Conservation (phyloP, 495 filamentous ascomycete species). For the Daldinia grandis region DNA sequence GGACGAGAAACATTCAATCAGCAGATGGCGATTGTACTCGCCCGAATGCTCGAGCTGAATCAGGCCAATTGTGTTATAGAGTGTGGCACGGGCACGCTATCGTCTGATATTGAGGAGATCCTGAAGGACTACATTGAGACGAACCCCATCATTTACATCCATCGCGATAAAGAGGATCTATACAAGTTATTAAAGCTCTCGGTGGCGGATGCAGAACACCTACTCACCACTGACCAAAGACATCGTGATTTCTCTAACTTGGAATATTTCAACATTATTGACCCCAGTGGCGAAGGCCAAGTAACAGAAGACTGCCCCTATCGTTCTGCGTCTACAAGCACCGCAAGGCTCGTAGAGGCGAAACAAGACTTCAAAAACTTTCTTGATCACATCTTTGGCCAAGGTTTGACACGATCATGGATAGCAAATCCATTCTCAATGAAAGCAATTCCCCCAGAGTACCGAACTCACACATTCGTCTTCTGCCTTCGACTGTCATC, state of each 20-base stretch:
- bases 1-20: conserved; percentile 67
- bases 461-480: conserved; percentile 71
- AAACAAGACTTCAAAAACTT: conserved; percentile 79
- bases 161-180: conserved; percentile 73
- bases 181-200: conserved; percentile 64
- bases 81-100: conserved; percentile 64
- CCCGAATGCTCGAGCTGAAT: conserved; percentile 71
- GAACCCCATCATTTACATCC: conserved; percentile 78
- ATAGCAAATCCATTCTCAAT: conserved; percentile 78
- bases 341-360: conserved; percentile 69
- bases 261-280: conserved; percentile 79
- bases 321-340: conserved; percentile 58
- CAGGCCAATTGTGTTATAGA: conserved; percentile 74
- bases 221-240: conserved; percentile 59
- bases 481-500: conserved; percentile 70
- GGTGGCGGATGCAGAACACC: conserved; percentile 63
- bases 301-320: conserved; percentile 54
- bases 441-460: conserved; percentile 70
- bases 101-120: conserved; percentile 65
- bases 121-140: conserved; percentile 66
- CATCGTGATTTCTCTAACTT: conserved; percentile 77
- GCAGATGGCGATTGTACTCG: conserved; percentile 69
- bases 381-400: conserved; percentile 70
- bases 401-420: conserved; percentile 62
- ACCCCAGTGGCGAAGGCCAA: conserved; percentile 52